These are phyloP conservation scores for Cornus suecica DNA, from an alignment of 148 eudicot species.

Conservation along the genomic window DNA sequence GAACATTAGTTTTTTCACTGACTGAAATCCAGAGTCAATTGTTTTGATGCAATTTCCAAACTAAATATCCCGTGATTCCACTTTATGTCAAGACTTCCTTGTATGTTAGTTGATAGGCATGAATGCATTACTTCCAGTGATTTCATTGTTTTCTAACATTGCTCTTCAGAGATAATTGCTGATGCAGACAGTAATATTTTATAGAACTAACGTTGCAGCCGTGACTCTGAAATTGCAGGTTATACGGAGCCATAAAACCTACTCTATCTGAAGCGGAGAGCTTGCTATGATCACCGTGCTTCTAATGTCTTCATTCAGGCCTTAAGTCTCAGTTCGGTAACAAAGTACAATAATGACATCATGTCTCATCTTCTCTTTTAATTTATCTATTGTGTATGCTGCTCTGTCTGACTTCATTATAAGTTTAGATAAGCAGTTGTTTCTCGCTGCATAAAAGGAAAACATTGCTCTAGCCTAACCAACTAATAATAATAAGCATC, in stretches of 20 bases:
- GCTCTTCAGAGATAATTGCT: not conserved
- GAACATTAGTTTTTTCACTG: not conserved
- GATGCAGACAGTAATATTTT: not conserved
- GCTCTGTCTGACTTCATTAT: slow-evolving; percentile 3
- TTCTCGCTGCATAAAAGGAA: not conserved
- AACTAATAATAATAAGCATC: not conserved
- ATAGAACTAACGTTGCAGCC: not conserved
- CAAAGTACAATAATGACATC: not conserved
- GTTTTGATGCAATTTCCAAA: not conserved
- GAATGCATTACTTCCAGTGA: not conserved
- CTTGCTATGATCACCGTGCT: not conserved
- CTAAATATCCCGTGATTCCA: not conserved
- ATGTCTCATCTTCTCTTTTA: not conserved
- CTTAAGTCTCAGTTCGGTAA: not conserved
- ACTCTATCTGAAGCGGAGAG: not conserved
- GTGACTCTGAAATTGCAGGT: slow-evolving; percentile 7
- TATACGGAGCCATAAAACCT: not conserved
- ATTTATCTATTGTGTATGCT: not conserved
- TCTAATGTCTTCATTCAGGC: not conserved
- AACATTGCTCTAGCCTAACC: not conserved
- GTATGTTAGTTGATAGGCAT: not conserved
- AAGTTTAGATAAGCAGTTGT: not conserved
- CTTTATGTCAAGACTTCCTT: not conserved
- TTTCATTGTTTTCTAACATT: too few relatives aligned
- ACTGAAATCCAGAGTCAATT: not conserved